These are phyloP conservation scores for Micromonas pusilla DNA, from an alignment of 139 green algal genomes.

Conservation along the genomic window DNA sequence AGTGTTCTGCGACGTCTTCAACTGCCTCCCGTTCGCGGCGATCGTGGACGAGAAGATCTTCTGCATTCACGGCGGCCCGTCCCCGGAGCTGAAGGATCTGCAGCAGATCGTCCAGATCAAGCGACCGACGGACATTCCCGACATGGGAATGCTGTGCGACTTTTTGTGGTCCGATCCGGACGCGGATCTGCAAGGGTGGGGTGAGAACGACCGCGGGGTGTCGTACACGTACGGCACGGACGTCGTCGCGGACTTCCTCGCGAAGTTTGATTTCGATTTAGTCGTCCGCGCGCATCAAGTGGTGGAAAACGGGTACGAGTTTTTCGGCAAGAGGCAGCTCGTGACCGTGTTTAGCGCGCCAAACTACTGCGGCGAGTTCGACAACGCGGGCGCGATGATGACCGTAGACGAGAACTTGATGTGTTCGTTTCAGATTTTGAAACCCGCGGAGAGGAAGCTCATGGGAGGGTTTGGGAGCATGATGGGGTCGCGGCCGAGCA, in stretches of 20 bases:
- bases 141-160: slow-evolving; percentile 96
- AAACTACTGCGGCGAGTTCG: slow-evolving; percentile 99
- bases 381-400: slow-evolving; percentile 99
- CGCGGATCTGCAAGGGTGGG: slow-evolving; percentile 92
- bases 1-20: slow-evolving; percentile 99
- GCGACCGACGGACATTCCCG: slow-evolving; percentile 91
- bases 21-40: slow-evolving; percentile 95
- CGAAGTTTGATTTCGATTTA: slow-evolving; percentile 94
- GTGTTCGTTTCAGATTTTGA: slow-evolving; percentile 99
- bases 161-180: slow-evolving; percentile 99
- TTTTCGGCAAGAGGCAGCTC: slow-evolving; percentile 97
- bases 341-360: slow-evolving; percentile 98
- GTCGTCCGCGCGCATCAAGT: slow-evolving; percentile 97
- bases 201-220: slow-evolving; percentile 98
- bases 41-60: slow-evolving; percentile 99
- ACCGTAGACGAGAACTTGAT: slow-evolving; percentile 98
- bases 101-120: slow-evolving; percentile 97
- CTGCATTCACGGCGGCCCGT: slow-evolving; percentile 99
- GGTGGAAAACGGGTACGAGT: slow-evolving; percentile 98
- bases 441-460: slow-evolving; percentile 91
- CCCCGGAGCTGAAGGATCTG: slow-evolving; percentile 91
- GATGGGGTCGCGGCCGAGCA: slow-evolving; percentile 22
- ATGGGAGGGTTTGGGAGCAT: slow-evolving; percentile 14
- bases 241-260: slow-evolving; percentile 90
- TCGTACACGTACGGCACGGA: slow-evolving; percentile 97